Conservation (phyloP, 208 protist genomes). For the Perkinsela sp. region DNA sequence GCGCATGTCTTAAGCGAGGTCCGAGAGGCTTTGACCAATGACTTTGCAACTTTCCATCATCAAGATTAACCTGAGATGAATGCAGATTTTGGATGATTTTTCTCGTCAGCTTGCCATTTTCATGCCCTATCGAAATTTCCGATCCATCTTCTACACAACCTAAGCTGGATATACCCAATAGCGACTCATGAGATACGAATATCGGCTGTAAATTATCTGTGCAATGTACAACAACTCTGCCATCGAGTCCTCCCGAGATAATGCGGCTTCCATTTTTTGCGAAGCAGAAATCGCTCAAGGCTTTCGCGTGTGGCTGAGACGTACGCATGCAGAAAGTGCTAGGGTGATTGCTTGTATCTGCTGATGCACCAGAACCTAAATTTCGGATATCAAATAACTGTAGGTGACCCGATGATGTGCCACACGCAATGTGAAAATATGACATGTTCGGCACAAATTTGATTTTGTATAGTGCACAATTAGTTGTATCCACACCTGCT, state of each 20-base stretch:
- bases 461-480: no score
- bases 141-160: background rate
- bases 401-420: background rate
- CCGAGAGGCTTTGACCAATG: no score
- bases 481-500: no score
- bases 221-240: background rate
- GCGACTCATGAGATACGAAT: background rate
- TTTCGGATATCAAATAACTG: no score
- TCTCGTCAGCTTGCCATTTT: background rate
- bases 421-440: no score
- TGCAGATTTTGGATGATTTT: no score
- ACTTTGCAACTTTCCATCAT: no score
- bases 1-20: no score
- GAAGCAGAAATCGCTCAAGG: background rate
- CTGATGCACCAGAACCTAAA: background rate
- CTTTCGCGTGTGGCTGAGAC: background rate
- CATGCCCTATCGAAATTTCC: background rate
- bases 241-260: background rate
- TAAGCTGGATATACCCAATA: background rate
- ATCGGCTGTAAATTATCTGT: background rate
- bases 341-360: background rate
- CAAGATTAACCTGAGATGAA: no score
- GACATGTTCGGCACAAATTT: no score
- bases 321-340: background rate
- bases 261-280: background rate